Base-by-base conservation (phyloP, 495 filamentous ascomycete genomes). In the Aspergillus steynii region DNA sequence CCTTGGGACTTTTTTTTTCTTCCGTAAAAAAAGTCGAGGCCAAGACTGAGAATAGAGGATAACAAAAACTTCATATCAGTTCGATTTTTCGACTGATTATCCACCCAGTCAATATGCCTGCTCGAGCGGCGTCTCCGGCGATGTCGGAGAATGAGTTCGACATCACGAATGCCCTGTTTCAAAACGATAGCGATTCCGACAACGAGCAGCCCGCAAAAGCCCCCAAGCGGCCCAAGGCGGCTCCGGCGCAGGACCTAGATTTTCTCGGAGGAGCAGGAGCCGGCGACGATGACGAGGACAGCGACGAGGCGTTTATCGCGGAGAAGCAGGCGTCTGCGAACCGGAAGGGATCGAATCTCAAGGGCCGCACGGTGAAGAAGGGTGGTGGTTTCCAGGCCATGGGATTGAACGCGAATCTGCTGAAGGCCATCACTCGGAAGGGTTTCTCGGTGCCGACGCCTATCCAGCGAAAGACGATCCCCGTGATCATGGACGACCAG, bases 331-430 rank as follows among this genome's bases (percentile, higher is more conserved):
- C 90, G 0, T 90, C 90, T 31, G 89, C 90, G 4, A 96, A 97
- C 73, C 82, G 96, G 49, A 98, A 97, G 68, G 73, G 82, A 0
- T 80, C 88, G 14, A 93, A 91, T 67, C 58, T 96, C 2, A 96
- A 96, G 68, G 89, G 91, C 47, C 90, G 89, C 63, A 88, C 86
- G 6, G 89, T 90, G 14, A 97, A 98, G 82, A 96, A 95, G 69
- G 91, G 92, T 49, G 93, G 94, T 68, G 95, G 94, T 48, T 99
- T 97, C 71, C 95, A 99, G 74, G 88, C 89, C 47, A 97, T 99
- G 94, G 96, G 91, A 80, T 80, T 99, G 42, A 95, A 89, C 77
- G 72, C 84, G 31, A 85, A 88, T 51, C 80, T 99, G 14, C 78
- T 98, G 31, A 92, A 93, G 68, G 91, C 96, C 5, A 97, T 99